Conservation (phyloP, 2,329 filamentous ascomycete species). For the Lachnellula cervina region DNA sequence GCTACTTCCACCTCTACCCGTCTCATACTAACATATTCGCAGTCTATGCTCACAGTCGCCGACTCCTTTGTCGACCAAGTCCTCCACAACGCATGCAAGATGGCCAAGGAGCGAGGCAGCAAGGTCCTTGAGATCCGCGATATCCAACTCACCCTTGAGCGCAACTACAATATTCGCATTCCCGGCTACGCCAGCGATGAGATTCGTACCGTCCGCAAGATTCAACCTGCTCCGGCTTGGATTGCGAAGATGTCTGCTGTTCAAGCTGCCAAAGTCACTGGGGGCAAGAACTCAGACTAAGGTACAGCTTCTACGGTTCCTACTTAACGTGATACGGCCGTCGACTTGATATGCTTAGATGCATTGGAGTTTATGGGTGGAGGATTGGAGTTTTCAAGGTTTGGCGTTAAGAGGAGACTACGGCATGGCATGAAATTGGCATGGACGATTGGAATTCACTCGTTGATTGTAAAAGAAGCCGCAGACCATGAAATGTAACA, state of each 20-base stretch:
- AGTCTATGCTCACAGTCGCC: slow-evolving; percentile 84
- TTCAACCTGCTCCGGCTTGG: slow-evolving; percentile 83
- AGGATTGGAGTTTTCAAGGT: neutral
- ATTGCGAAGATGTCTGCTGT: slow-evolving; percentile 96
- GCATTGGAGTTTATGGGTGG: neutral
- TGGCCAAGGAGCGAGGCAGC: slow-evolving; percentile 88
- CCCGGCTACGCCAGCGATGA: slow-evolving; percentile 94
- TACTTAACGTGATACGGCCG: neutral
- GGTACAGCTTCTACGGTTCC: neutral
- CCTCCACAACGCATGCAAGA: slow-evolving; percentile 77
- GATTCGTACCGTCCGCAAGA: slow-evolving; percentile 87
- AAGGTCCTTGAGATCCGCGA: slow-evolving; percentile 87
- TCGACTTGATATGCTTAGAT: neutral
- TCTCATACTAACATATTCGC: slow-evolving; percentile 10
- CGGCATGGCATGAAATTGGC: neutral
- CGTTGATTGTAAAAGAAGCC: neutral
- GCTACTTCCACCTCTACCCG: slow-evolving; percentile 6
- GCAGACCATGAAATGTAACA: no score
- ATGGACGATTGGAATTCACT: neutral
- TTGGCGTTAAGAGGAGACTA: neutral
- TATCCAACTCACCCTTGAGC: slow-evolving; percentile 76
- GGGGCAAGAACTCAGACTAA: slow-evolving; percentile 34
- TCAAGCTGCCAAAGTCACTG: slow-evolving; percentile 82
- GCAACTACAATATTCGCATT: slow-evolving; percentile 85
- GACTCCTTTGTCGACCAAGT: slow-evolving; percentile 95